Evolutionary conservation across 768 basidiomycete species (phyloP).

Genomic region (Psilocybe azurescens): DNA sequence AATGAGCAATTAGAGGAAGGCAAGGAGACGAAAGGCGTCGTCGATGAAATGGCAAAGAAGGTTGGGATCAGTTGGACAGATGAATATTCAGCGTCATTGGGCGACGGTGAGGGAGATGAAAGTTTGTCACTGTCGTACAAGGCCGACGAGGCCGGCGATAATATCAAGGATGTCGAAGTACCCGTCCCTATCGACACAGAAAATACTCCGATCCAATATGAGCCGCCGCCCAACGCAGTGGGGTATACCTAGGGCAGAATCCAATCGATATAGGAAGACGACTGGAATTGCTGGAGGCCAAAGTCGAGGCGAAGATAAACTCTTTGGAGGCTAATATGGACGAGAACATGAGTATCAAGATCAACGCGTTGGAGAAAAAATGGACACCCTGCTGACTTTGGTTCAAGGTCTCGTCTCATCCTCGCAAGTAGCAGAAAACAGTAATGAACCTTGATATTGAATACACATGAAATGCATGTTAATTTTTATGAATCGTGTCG

Average conservation of each 20-base stretch:
- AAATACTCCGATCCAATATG: no score
- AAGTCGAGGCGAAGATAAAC: neutral
- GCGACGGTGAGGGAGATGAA: neutral
- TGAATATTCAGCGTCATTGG: neutral
- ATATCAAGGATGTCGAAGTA: no score
- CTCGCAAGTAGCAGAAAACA: no score
- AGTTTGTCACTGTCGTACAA: no score
- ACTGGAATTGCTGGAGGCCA: neutral
- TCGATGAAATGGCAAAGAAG: slow-evolving; percentile 9
- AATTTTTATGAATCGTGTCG: no score
- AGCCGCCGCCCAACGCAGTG: no score
- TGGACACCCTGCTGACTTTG: neutral
- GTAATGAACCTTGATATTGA: no score
- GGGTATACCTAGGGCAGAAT: neutral
- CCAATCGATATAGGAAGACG: neutral
- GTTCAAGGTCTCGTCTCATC: neutral
- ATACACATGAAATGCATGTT: no score
- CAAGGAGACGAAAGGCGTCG: slow-evolving; percentile 11
- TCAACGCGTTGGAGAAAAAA: no score
- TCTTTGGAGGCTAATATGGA: no score
- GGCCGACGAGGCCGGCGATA: neutral
- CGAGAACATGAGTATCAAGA: neutral
- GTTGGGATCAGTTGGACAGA: slow-evolving; percentile 4
- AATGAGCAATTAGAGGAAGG: slow-evolving; percentile 12
- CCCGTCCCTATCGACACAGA: no score